Evolutionary conservation across 345 rosid genomes (phyloP), one percentile per base, ranked within the genome.

Genomic region (Lepidium didymum): DNA sequence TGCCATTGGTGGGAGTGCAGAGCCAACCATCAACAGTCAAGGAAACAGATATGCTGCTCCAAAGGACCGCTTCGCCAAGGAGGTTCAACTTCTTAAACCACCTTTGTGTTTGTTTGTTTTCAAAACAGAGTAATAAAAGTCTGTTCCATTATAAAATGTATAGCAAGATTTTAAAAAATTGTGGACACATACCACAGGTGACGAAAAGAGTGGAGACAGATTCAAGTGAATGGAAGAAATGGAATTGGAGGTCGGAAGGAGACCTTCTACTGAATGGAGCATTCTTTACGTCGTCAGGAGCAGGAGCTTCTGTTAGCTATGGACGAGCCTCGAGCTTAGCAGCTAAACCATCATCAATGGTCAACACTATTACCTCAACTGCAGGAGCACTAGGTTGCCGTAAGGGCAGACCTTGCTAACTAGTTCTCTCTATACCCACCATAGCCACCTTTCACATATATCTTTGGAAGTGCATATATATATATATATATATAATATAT

Each of bases 201-300:
- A 92, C 98, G 44, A 92, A 92, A 83, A 86, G 98, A 64, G 92
- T 89, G 27, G 91, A 87, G 1, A 89, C 96, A 19, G 75, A 74
- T 63, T 27, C 49, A 23, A 23, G 47, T 64, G 45, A 65, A 41
- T 91, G 96, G 97, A 84, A 80, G 70, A 10, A 42, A 77, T 91
- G 97, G 97, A 89, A 91, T 56, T 91, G 97, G 97, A 84, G 96
- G 59, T 87, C 97, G 4, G 94, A 89, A 76, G 96, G 97, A 60
- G 97, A 91, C 74, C 75, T 89, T 61, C 55, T 92, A 77, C 80
- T 84, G 27, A 92, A 92, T 42, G 98, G 98, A 41, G 98, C 98
- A 44, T 92, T 80, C 82, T 92, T 92, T 81, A 92, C 79, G 51
- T 80, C 88, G 16, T 92, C 98, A 1, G 98, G 98, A 21, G 89